A percentile compares a stretch with the other conserved stretches of the same genome.
Conservation (phyloP, 345 rosid genomes). For the Linum tenue region DNA sequence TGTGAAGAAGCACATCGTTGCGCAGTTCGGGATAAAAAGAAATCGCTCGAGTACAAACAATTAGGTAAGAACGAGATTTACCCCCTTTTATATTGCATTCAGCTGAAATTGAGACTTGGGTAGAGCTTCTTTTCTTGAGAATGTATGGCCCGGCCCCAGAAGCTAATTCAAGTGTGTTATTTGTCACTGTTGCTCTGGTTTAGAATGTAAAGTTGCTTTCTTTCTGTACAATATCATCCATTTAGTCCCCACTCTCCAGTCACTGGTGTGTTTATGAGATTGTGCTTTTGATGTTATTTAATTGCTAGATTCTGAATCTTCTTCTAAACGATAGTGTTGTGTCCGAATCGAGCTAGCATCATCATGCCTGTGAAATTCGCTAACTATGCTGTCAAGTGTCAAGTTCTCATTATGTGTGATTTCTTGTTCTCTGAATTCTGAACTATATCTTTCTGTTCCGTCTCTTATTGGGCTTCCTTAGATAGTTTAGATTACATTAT, state of each 20-base stretch:
- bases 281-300: not conserved
- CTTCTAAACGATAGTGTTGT: not conserved
- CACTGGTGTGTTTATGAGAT: not conserved
- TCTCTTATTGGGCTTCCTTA: not conserved
- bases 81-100: not conserved
- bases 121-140: too few species aligned
- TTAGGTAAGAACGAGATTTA: conserved; percentile 29
- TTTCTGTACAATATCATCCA: not conserved
- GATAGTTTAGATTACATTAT: not conserved
- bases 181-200: not conserved
- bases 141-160: not conserved
- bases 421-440: not conserved
- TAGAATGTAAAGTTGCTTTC: not conserved
- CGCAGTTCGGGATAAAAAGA: conserved; percentile 43
- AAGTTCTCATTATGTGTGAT: too few species aligned
- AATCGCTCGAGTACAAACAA: conserved; percentile 61
- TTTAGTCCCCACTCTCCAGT: not conserved
- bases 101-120: not conserved
- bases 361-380: too few species aligned
- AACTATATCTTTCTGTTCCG: not conserved
- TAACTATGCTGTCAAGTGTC: too few species aligned
- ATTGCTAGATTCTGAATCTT: not conserved
- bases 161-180: not conserved
- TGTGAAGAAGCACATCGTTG: conserved; percentile 52
- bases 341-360: too few species aligned